These are phyloP conservation scores for Pyricularia grisea DNA, from an alignment of 2,329 filamentous ascomycete genomes.

Conservation along the genomic window DNA sequence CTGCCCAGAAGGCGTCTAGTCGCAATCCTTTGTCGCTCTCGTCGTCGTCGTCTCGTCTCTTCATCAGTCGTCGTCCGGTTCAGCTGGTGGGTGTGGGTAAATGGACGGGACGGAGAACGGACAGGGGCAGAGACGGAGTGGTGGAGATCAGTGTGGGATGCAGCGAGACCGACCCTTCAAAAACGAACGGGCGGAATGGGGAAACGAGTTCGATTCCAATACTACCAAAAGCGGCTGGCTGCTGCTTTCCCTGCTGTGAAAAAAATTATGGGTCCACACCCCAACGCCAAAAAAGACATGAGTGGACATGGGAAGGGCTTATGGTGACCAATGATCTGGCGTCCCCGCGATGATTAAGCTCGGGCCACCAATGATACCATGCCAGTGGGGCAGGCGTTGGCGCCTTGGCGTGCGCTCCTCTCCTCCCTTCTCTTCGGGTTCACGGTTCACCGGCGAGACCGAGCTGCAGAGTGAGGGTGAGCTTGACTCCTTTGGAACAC, in stretches of 20 bases:
- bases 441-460: neutral
- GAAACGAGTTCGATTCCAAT: neutral
- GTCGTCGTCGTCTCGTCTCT: neutral
- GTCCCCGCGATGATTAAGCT: neutral
- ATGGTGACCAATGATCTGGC: neutral
- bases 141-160: neutral
- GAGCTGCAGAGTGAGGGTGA: neutral
- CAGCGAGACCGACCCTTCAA: neutral
- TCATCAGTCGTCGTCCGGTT: neutral
- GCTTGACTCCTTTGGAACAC: neutral
- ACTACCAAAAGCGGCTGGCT: neutral
- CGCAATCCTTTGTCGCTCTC: neutral
- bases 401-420: neutral
- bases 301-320: neutral
- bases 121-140: neutral
- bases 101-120: neutral
- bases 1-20: neutral
- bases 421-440: neutral
- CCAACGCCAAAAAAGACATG: neutral
- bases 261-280: neutral
- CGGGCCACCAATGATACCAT: neutral
- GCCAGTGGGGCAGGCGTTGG: neutral
- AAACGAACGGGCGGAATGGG: neutral
- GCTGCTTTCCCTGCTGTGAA: neutral
- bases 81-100: neutral